Evolutionary conservation across 306 rosid species (phyloP).

Genomic region (Gastrolobium bilobum): DNA sequence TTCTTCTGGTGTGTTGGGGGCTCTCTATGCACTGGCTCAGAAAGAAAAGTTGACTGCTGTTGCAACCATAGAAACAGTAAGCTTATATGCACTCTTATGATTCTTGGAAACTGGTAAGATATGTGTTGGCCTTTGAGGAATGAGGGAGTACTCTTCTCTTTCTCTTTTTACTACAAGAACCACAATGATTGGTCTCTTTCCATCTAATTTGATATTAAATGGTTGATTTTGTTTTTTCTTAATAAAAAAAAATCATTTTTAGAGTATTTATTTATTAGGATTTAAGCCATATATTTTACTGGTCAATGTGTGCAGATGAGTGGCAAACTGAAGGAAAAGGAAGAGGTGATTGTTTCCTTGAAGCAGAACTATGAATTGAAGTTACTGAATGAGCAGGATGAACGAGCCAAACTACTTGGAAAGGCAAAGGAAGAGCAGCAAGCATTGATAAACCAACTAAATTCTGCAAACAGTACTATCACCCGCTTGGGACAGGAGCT

Average conservation of each 20-base stretch:
- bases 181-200: slow-evolving; percentile 10
- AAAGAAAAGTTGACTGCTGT: slow-evolving; percentile 64
- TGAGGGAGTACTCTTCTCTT: background rate
- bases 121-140: slow-evolving; percentile 40
- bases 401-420: slow-evolving; percentile 66
- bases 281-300: slow-evolving; percentile 41
- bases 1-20: slow-evolving; percentile 77
- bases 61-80: slow-evolving; percentile 78
- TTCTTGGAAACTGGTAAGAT: slow-evolving; percentile 41
- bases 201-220: slow-evolving; percentile 33
- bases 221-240: background rate
- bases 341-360: slow-evolving; percentile 65
- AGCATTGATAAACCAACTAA: slow-evolving; percentile 63
- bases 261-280: slow-evolving; percentile 29
- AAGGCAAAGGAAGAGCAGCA: slow-evolving; percentile 77
- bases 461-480: slow-evolving; percentile 63
- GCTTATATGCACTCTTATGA: slow-evolving; percentile 46
- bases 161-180: slow-evolving; percentile 9
- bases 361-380: slow-evolving; percentile 71
- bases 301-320: slow-evolving; percentile 70
- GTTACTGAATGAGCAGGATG: slow-evolving; percentile 74
- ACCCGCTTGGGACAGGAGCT: slow-evolving; percentile 70
- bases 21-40: slow-evolving; percentile 70
- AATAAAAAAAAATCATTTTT: background rate
- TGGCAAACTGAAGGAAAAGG: slow-evolving; percentile 76